phyloP scores from a whole-genome alignment of 2,329 filamentous ascomycete species.

The Neopestalotiopsis rosae region DNA sequence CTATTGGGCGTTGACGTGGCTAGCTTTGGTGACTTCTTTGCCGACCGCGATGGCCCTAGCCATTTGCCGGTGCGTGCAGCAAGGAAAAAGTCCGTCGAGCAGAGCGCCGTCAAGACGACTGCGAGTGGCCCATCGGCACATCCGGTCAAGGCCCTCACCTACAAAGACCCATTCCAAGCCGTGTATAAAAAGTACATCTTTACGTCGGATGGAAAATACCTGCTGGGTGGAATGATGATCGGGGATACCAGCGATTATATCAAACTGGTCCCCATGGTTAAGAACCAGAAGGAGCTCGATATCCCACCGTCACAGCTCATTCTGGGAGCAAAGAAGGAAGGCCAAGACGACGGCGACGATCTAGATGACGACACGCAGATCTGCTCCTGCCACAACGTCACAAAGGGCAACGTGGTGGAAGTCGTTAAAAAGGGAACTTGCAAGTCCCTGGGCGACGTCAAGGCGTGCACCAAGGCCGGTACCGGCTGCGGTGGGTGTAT shows the following conservation, averaged over 20 bases:
- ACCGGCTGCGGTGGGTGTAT: conserved; percentile 91
- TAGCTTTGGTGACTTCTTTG: conserved; percentile 93
- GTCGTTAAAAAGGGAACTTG: conserved; percentile 78
- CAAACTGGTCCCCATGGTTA: conserved; percentile 87
- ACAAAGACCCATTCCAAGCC: conserved; percentile 85
- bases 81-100: conserved; percentile 43
- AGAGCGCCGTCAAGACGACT: conserved; percentile 47
- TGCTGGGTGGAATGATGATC: conserved; percentile 97
- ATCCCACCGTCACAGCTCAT: conserved; percentile 83
- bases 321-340: conserved; percentile 75
- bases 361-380: conserved; percentile 86
- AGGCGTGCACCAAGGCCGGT: conserved; percentile 89
- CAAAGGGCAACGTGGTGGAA: conserved; percentile 78
- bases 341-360: conserved; percentile 77
- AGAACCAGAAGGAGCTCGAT: conserved; percentile 80
- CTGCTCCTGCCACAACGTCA: conserved; percentile 92
- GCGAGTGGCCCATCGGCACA: conserved; percentile 61
- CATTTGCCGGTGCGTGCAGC: conserved; percentile 67
- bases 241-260: conserved; percentile 90
- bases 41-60: conserved; percentile 82
- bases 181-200: conserved; percentile 96
- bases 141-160: conserved; percentile 82
- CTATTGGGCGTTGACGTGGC: conserved; percentile 89
- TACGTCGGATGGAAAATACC: conserved; percentile 85
- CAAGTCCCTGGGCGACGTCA: conserved; percentile 82